phyloP scores from a whole-genome alignment of 2,329 filamentous ascomycete genomes.

The Penicillium decumbens region DNA sequence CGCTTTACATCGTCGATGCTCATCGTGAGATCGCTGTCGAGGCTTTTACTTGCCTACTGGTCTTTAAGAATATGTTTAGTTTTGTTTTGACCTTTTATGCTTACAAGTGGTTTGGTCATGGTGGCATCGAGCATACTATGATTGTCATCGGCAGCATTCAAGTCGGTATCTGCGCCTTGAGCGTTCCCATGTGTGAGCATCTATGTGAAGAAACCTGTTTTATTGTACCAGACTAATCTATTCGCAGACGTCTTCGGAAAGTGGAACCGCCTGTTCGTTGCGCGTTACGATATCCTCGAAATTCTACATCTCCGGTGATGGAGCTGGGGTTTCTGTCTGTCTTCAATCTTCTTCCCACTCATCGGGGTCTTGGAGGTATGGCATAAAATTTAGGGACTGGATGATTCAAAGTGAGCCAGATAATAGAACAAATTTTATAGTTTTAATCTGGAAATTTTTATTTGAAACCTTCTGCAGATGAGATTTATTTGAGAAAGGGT shows the following conservation, averaged over 20 bases:
- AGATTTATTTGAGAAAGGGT: no score
- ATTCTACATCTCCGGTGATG: conserved; percentile 34
- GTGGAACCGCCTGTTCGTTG: conserved; percentile 67
- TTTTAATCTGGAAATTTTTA: no score
- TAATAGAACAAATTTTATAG: no score
- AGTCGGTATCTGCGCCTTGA: conserved; percentile 68
- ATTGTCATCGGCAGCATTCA: conserved; percentile 70
- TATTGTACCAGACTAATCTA: not conserved
- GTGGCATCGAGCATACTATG: conserved; percentile 59
- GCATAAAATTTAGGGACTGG: not conserved
- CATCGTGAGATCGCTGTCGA: conserved; percentile 83
- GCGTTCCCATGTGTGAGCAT: conserved; percentile 72
- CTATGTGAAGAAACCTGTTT: not conserved
- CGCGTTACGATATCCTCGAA: conserved; percentile 66
- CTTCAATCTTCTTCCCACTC: not conserved
- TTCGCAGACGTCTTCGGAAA: conserved; percentile 70
- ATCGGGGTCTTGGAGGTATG: not conserved
- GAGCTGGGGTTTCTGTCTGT: not conserved
- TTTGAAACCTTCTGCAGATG: no score
- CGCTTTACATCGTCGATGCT: conserved; percentile 86
- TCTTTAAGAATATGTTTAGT: conserved; percentile 93
- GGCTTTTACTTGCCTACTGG: conserved; percentile 80
- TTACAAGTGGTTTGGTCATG: conserved; percentile 70
- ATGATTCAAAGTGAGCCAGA: no score
- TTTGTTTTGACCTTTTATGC: conserved; percentile 80